Percentiles rank a stretch among this genome's conserved stretches.
Evolutionary conservation across 2,329 filamentous ascomycete genomes (phyloP).

Genomic region (Epichloe glyceriae): DNA sequence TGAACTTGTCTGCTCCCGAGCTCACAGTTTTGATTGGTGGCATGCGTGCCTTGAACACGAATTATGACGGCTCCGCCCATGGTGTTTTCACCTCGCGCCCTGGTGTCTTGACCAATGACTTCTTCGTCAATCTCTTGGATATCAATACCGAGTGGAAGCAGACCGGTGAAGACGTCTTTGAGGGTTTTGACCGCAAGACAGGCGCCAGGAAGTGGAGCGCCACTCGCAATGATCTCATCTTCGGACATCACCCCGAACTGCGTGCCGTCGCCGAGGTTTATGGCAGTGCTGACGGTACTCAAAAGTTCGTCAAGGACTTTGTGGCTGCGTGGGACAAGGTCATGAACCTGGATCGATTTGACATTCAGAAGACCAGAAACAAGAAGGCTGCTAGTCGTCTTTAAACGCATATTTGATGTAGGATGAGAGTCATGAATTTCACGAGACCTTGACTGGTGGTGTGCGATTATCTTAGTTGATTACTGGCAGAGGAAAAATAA

Average conservation of each 20-base stretch:
- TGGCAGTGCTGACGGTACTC: conserved; percentile 41
- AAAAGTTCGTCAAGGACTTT: conserved; percentile 61
- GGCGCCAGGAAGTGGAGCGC: conserved; percentile 56
- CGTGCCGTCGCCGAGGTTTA: conserved; percentile 61
- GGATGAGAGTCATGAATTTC: background rate
- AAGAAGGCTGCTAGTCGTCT: conserved; percentile 10
- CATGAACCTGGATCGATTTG: conserved; percentile 60
- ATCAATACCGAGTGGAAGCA: conserved; percentile 46
- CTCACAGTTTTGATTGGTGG: conserved; percentile 59
- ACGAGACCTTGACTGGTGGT: no score
- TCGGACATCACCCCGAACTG: conserved; percentile 63
- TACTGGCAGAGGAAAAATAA: no score
- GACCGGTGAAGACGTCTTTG: conserved; percentile 42
- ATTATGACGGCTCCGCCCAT: conserved; percentile 54
- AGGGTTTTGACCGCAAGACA: conserved; percentile 51
- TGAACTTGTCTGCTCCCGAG: conserved; percentile 59
- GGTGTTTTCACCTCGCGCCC: conserved; percentile 58
- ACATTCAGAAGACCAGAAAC: conserved; percentile 25
- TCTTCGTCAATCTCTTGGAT: conserved; percentile 70
- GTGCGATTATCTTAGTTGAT: no score
- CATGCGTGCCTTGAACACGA: conserved; percentile 54
- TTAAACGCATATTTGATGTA: background rate
- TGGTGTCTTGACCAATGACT: conserved; percentile 63
- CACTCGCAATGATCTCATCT: conserved; percentile 55
- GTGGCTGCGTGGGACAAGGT: conserved; percentile 61